A percentile compares a stretch with the other conserved stretches of the same genome.
These are phyloP conservation scores for Penicillium mononematosum DNA, from an alignment of 495 filamentous ascomycete genomes.

Conservation along the genomic window DNA sequence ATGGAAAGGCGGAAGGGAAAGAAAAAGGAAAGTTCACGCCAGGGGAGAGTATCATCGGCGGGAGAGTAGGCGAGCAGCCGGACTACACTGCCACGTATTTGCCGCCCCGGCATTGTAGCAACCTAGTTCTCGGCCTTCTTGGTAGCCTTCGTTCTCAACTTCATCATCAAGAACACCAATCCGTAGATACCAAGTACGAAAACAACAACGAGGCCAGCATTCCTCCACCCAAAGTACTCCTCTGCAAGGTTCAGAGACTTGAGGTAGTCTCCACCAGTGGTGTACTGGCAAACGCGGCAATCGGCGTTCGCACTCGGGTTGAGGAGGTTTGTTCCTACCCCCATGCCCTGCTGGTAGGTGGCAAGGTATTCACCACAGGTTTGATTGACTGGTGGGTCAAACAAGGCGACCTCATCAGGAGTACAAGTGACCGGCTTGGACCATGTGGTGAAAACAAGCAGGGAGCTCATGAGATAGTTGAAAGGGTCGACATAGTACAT, in stretches of 20 bases:
- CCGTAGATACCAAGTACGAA: slow-evolving; percentile 36
- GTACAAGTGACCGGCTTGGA: slow-evolving; percentile 51
- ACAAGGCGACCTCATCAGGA: slow-evolving; percentile 51
- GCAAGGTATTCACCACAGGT: slow-evolving; percentile 57
- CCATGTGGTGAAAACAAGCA: slow-evolving; percentile 52
- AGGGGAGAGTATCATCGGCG: no score
- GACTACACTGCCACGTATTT: no score
- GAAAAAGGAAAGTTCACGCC: no score
- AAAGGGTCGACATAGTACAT: slow-evolving; percentile 69
- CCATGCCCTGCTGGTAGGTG: slow-evolving; percentile 43
- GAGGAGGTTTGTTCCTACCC: slow-evolving; percentile 48
- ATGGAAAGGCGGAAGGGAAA: no score
- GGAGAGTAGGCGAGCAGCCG: no score
- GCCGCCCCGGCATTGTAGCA: no score
- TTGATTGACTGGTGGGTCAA: slow-evolving; percentile 47
- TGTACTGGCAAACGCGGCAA: slow-evolving; percentile 59
- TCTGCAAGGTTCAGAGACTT: slow-evolving; percentile 34
- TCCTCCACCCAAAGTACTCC: slow-evolving; percentile 41
- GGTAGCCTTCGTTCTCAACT: no score
- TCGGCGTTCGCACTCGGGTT: slow-evolving; percentile 33
- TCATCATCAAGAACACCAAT: slow-evolving; percentile 35
- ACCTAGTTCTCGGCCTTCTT: no score
- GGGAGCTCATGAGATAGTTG: slow-evolving; percentile 61
- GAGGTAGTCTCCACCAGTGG: slow-evolving; percentile 36
- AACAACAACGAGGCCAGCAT: slow-evolving; percentile 41